A percentile compares a stretch with the other conserved stretches of the same genome.
These are phyloP conservation scores for Aspergillus homomorphus DNA, from an alignment of 495 filamentous ascomycete species.

Conservation along the genomic window DNA sequence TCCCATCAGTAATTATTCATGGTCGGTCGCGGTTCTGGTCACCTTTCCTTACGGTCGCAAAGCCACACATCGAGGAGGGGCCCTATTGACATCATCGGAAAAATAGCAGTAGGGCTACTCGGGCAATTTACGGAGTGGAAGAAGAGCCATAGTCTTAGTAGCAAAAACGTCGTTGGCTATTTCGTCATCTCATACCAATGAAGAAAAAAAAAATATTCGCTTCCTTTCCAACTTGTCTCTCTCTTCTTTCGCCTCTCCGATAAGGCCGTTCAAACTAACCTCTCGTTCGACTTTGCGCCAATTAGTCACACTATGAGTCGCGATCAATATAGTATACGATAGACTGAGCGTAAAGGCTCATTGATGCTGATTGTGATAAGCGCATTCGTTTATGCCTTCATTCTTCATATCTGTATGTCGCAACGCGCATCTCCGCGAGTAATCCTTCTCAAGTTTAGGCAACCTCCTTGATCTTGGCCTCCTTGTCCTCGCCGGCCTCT, in stretches of 20 bases:
- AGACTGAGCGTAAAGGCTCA: background rate
- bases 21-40: background rate
- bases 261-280: background rate
- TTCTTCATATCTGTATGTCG: background rate
- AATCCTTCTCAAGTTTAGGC: conserved; percentile 36
- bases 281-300: background rate
- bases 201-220: conserved; percentile 1
- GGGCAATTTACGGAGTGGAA: background rate
- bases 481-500: conserved; percentile 42
- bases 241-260: background rate
- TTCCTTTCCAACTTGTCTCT: background rate
- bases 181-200: conserved; percentile 12
- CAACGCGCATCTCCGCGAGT: background rate
- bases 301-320: background rate
- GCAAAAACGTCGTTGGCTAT: conserved; percentile 1
- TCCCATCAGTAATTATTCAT: background rate
- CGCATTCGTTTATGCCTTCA: background rate
- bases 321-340: conserved; percentile 1
- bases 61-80: background rate
- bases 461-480: conserved; percentile 57
- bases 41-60: background rate
- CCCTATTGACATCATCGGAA: background rate
- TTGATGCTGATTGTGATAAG: background rate
- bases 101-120: background rate
- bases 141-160: background rate